Conservation (phyloP, 2,329 filamentous ascomycete species). For the Lachnellula arida region DNA sequence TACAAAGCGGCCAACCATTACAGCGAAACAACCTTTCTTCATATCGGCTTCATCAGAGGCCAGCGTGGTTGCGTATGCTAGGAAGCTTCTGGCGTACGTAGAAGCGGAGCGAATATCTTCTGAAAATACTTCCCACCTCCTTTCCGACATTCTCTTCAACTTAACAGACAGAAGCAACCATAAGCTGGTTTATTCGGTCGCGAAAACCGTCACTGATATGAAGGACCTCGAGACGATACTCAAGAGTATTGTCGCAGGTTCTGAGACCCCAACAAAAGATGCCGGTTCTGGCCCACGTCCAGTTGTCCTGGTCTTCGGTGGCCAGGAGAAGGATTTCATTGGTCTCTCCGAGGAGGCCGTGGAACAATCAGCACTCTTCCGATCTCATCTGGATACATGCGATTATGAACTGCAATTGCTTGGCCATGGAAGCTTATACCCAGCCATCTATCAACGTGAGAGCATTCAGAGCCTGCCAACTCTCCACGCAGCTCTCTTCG, state of each 20-base stretch:
- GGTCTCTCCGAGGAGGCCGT: background rate
- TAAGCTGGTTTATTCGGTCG: background rate
- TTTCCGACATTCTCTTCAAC: background rate
- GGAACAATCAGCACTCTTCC: slow-evolving; percentile 3
- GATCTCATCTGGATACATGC: slow-evolving; percentile 13
- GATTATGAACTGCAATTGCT: slow-evolving; percentile 1
- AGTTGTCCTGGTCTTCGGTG: background rate
- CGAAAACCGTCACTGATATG: background rate
- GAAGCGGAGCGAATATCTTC: background rate
- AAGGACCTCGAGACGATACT: background rate
- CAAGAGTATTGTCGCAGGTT: background rate
- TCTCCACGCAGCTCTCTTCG: slow-evolving; percentile 16
- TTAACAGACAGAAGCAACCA: background rate
- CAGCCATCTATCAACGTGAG: slow-evolving; percentile 12
- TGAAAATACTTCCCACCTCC: background rate
- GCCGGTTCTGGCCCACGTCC: background rate
- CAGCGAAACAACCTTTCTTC: background rate
- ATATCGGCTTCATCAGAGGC: background rate
- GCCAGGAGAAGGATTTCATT: background rate
- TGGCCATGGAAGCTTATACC: slow-evolving; percentile 10
- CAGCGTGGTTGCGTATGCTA: background rate
- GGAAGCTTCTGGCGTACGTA: background rate
- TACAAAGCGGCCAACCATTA: background rate
- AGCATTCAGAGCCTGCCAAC: slow-evolving; percentile 6
- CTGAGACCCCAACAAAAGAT: background rate